These are phyloP conservation scores for Wickerhamia fluorescens DNA, from an alignment of 805 yeast species.

Conservation along the genomic window DNA sequence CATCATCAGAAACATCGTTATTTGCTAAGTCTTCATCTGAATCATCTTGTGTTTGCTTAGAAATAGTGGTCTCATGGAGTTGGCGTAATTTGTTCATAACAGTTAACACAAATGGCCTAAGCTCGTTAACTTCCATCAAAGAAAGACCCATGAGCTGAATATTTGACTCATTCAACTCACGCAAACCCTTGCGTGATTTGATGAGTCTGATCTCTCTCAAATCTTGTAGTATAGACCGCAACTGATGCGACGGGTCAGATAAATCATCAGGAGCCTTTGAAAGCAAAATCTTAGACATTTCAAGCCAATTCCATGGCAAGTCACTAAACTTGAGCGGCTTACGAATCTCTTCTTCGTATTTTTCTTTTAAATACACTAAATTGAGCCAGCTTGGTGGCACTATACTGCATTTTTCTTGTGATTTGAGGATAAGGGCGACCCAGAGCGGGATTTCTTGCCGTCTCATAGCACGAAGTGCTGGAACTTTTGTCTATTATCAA, in stretches of 20 bases:
- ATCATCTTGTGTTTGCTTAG: constrained; percentile 7
- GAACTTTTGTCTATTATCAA: constrained; percentile 39
- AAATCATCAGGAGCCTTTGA: constrained; percentile 74
- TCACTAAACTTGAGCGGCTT: constrained; percentile 53
- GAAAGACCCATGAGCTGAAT: constrained; percentile 79
- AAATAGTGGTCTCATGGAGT: constrained; percentile 31
- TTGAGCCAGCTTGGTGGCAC: constrained; percentile 84
- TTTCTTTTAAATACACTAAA: constrained; percentile 42
- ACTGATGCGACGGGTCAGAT: constrained; percentile 60
- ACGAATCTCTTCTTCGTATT: constrained; percentile 61
- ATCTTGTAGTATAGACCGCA: constrained; percentile 72
- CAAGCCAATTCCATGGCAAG: constrained; percentile 88
- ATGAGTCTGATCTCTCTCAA: constrained; percentile 74
- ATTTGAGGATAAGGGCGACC: constrained; percentile 77
- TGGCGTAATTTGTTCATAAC: constrained; percentile 75
- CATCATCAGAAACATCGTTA: constrained; percentile 6
- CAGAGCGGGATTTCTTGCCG: constrained; percentile 73
- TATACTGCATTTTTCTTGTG: constrained; percentile 79
- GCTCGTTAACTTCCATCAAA: constrained; percentile 77
- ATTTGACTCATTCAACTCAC: constrained; percentile 73
- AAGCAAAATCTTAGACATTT: constrained; percentile 63
- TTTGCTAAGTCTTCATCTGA: constrained; percentile 11
- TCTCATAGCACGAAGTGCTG: constrained; percentile 59
- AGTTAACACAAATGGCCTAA: constrained; percentile 71
- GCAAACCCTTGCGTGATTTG: constrained; percentile 75